Evolutionary conservation across 768 basidiomycete genomes (phyloP).

Genomic region (Boletus sp.): DNA sequence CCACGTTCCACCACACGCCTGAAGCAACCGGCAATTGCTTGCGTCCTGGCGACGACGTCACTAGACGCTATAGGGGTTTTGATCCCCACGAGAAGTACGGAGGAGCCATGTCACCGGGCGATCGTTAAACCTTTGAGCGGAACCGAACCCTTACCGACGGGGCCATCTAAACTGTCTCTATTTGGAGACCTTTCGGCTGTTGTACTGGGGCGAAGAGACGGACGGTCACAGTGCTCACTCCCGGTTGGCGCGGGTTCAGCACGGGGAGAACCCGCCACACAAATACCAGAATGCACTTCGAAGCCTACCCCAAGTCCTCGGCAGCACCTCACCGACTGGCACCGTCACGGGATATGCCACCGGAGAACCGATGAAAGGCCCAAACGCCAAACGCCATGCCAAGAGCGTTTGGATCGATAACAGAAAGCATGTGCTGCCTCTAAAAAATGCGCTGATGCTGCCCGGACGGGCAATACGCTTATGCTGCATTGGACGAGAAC

Average conservation of each 20-base stretch:
- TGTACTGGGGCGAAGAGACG: too few relatives aligned
- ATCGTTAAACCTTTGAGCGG: not conserved
- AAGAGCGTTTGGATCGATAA: too few relatives aligned
- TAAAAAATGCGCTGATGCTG: constrained; percentile 2
- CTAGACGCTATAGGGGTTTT: not conserved
- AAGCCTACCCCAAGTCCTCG: too few relatives aligned
- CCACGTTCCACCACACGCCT: not conserved
- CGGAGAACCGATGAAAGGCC: too few relatives aligned
- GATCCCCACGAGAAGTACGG: not conserved
- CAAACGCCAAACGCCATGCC: too few relatives aligned
- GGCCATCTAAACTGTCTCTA: not conserved
- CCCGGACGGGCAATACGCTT: constrained; percentile 7
- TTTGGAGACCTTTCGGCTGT: not conserved
- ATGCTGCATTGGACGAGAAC: constrained; percentile 4
- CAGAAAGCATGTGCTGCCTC: too few relatives aligned
- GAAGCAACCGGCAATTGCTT: not conserved
- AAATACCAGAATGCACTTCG: too few relatives aligned
- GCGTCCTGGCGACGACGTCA: not conserved
- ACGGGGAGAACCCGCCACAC: too few relatives aligned
- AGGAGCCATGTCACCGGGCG: not conserved
- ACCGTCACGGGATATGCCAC: too few relatives aligned
- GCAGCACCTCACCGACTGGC: too few relatives aligned
- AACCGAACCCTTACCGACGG: not conserved
- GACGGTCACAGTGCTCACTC: too few relatives aligned
- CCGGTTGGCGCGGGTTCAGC: too few relatives aligned